These are phyloP conservation scores for Candolleomyces eurysporus DNA, from an alignment of 768 basidiomycete genomes.

Conservation along the genomic window DNA sequence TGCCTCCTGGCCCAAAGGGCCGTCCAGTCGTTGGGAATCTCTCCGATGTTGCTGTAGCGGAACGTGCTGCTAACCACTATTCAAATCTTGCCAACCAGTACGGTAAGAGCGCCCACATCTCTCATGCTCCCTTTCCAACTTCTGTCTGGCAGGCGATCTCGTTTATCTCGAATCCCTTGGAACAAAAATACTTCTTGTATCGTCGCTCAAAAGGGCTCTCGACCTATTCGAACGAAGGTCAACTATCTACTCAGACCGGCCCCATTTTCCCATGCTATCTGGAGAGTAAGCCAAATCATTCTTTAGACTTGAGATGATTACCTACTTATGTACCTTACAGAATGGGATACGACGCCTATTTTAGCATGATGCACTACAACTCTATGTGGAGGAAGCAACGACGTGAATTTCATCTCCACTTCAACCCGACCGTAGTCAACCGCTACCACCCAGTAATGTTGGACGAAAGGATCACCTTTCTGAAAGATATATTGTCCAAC, in stretches of 20 bases:
- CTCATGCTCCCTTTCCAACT: not conserved
- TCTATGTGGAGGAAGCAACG: conserved; percentile 11
- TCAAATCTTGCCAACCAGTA: conserved; percentile 11
- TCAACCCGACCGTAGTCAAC: conserved; percentile 8
- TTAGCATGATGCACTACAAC: conserved; percentile 20
- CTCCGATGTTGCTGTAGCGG: conserved; percentile 10
- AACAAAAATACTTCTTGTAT: conserved; percentile 9
- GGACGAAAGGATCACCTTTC: not conserved
- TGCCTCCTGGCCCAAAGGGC: conserved; percentile 18
- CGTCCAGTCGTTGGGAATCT: conserved; percentile 17
- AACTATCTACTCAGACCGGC: conserved; percentile 20
- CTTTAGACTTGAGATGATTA: not conserved
- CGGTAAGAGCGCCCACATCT: conserved; percentile 6
- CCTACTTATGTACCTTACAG: conserved; percentile 6
- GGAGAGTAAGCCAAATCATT: conserved; percentile 15
- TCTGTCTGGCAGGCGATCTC: conserved; percentile 13
- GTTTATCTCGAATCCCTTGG: conserved; percentile 14
- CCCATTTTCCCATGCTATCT: conserved; percentile 18
- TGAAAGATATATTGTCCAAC: not conserved
- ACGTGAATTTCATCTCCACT: conserved; percentile 6
- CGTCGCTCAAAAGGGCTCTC: conserved; percentile 5
- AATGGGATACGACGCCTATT: conserved; percentile 24
- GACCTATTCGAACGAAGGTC: conserved; percentile 13
- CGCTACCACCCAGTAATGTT: conserved; percentile 1
- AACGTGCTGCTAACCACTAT: conserved; percentile 3